Conservation (phyloP, 148 eudicot species). For the Linanthus parryae region DNA sequence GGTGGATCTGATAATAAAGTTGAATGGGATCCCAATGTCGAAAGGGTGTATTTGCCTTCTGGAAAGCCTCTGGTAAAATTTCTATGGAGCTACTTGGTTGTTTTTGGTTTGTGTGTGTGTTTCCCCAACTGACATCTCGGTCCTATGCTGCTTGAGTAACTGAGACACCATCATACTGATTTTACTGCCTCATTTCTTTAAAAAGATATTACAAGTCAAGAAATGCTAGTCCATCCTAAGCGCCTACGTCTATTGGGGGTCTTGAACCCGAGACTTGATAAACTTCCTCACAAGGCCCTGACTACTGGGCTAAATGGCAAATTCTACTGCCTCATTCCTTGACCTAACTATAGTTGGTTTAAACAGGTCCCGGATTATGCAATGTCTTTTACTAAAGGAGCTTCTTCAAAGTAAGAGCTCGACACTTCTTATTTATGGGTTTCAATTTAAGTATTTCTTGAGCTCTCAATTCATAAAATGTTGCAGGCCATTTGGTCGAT, state of each 20-base stretch:
- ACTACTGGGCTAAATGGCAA: too few species aligned
- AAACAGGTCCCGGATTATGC: constrained; percentile 80
- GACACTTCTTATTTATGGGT: not conserved
- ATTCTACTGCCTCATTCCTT: too few species aligned
- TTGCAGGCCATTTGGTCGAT: constrained; percentile 75
- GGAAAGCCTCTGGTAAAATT: constrained; percentile 67
- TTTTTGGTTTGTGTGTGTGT: too few species aligned
- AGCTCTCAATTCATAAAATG: not conserved
- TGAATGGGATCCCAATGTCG: constrained; percentile 52
- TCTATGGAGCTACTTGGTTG: not conserved
- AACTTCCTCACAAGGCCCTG: too few species aligned
- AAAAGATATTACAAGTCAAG: not conserved
- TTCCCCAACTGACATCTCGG: too few species aligned
- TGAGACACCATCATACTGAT: constrained; percentile 9
- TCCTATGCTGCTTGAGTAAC: not conserved
- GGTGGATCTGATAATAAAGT: constrained; percentile 53
- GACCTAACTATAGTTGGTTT: not conserved
- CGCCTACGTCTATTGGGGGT: too few species aligned
- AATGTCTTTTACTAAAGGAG: constrained; percentile 46
- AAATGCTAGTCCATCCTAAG: too few species aligned
- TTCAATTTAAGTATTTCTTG: not conserved
- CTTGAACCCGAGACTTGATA: too few species aligned
- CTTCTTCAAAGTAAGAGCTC: constrained; percentile 60
- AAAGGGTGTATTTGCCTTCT: constrained; percentile 41
- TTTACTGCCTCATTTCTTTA: not conserved